Base-by-base conservation (phyloP, 2,329 filamentous ascomycete species). In the Aspergillus brasiliensis region DNA sequence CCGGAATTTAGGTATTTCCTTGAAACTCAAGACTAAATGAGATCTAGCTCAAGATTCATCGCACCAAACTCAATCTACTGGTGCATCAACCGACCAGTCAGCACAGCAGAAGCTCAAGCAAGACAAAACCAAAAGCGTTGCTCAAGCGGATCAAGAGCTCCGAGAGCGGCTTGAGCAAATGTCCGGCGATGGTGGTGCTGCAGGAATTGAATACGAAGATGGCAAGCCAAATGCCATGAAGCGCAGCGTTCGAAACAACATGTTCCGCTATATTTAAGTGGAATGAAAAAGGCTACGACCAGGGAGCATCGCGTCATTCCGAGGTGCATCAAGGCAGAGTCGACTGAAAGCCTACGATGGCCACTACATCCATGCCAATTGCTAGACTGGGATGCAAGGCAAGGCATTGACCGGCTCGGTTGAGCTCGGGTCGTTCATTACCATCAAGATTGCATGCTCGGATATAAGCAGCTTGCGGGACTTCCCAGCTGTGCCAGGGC, bases 201-300 rank as follows among this genome's bases (percentile, higher is more conserved):
- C 88, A 3, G 91, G 90, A 0, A 78, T 93, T 4, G 90, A 92
- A 73, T 88, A 90, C 61, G 90, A 93, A 73, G 83, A 91, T 66
- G 91, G 91, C 0, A 83, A 88, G 71, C 86, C 90, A 0, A 86
- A 86, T 5, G 81, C 87, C 0, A 88, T 93, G 83, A 92, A 91
- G 76, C 80, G 89, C 52, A 83, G 87, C 37, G 90, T 93, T 10
- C 87, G 83, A 72, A 85, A 88, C 55, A 92, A 92, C 67, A 92
- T 92, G 89, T 92, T 92, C 72, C 80, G 89, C 15, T 84, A 89
- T 61, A 91, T 91, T 21, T 75, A 56, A 73, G 51, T 21, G 8
- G 10, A 3, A 34, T 37, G 34, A 49, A n/a, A 17, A 3, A 3
- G 31, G n/a, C 15, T 28, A 28, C 46, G 17, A 28, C 38, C 46